phyloP scores from a whole-genome alignment of 805 yeast species.

The Wickerhamiella allomyrinae region DNA sequence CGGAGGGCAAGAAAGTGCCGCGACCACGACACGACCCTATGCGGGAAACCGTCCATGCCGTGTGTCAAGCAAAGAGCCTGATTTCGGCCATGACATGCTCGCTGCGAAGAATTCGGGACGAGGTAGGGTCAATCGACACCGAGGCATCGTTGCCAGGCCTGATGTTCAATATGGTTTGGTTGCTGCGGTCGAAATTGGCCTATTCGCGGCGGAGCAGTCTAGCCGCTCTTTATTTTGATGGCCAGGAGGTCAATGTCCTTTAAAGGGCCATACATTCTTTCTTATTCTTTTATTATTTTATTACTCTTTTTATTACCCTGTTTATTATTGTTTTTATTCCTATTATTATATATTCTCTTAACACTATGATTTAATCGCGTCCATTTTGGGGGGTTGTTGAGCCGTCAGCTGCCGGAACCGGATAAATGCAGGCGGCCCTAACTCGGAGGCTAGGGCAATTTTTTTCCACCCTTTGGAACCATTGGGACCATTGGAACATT shows the following conservation, averaged over 20 bases:
- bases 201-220: slow-evolving; percentile 6
- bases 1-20: neutral
- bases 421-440: too few species aligned
- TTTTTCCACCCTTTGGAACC: too few species aligned
- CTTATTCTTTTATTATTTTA: neutral
- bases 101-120: neutral
- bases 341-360: too few species aligned
- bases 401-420: too few species aligned
- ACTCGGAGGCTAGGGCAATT: too few species aligned
- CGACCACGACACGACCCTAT: too few species aligned
- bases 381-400: too few species aligned
- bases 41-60: neutral
- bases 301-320: neutral
- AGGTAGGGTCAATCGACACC: neutral
- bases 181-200: slow-evolving; percentile 3
- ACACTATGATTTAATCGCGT: too few species aligned
- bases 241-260: slow-evolving; percentile 6
- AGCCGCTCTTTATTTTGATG: slow-evolving; percentile 8
- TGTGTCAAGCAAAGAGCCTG: neutral
- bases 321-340: neutral
- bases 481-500: too few species aligned
- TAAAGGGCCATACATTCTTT: neutral
- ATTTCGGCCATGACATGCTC: neutral
- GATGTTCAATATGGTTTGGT: slow-evolving; percentile 3
- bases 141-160: neutral